Percentiles rank a stretch among this genome's conserved stretches.
These are phyloP conservation scores for Microdochium paspali DNA, from an alignment of 2,329 filamentous ascomycete species.

Conservation along the genomic window DNA sequence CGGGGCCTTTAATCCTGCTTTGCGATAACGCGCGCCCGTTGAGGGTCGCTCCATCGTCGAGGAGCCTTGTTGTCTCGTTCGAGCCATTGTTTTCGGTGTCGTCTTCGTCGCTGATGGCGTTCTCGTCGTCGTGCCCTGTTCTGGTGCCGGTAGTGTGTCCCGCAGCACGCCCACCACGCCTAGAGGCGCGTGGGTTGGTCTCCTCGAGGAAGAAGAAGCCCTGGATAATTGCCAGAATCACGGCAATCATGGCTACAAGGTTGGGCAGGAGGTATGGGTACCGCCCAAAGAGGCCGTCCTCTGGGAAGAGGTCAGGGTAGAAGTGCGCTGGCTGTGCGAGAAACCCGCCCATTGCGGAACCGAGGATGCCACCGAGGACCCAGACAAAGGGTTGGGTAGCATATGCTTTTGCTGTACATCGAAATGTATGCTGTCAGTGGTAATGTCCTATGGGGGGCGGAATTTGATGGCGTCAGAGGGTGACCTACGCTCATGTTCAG, in stretches of 20 bases:
- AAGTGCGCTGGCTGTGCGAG: constrained; percentile 24
- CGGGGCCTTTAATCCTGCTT: constrained; percentile 13
- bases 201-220: constrained; percentile 51
- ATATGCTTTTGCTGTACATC: constrained; percentile 18
- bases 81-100: constrained; percentile 14
- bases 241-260: constrained; percentile 49
- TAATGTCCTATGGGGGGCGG: neutral
- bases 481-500: constrained; percentile 27
- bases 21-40: constrained; percentile 6
- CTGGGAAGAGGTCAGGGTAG: constrained; percentile 23
- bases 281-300: constrained; percentile 37
- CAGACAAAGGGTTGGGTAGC: constrained; percentile 26
- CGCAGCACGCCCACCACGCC: neutral
- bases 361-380: constrained; percentile 25
- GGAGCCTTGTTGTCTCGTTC: constrained; percentile 14
- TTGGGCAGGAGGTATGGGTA: constrained; percentile 69
- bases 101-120: constrained; percentile 5
- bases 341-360: constrained; percentile 26
- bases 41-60: constrained; percentile 18
- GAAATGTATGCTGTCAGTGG: neutral
- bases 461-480: neutral
- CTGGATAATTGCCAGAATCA: constrained; percentile 51
- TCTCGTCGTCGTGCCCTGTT: neutral
- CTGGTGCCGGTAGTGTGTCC: neutral
- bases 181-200: constrained; percentile 20